A percentile compares a stretch with the other conserved stretches of the same genome.
These are phyloP conservation scores for Suillus clintonianus DNA, from an alignment of 768 basidiomycete genomes.

Conservation along the genomic window DNA sequence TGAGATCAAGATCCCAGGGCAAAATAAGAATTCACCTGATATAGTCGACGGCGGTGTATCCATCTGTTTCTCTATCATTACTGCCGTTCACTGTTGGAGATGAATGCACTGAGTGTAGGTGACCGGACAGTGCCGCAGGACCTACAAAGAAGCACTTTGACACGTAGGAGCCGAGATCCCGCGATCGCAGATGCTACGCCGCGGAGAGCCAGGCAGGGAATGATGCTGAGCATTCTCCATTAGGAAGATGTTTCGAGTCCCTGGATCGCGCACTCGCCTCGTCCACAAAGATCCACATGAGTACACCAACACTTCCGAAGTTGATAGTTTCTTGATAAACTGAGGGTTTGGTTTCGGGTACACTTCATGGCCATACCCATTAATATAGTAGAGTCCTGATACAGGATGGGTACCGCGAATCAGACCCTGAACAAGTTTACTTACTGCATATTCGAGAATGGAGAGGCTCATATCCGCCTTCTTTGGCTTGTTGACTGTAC, in stretches of 20 bases:
- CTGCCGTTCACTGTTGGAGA: slow-evolving; percentile 68
- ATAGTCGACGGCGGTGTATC: slow-evolving; percentile 84
- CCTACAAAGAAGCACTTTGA: slow-evolving; percentile 86
- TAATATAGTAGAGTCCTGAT: slow-evolving; percentile 83
- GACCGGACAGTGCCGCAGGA: slow-evolving; percentile 9
- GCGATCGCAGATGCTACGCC: slow-evolving; percentile 81
- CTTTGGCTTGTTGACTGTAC: slow-evolving; percentile 60
- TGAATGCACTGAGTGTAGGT: slow-evolving; percentile 9
- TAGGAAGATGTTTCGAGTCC: slow-evolving; percentile 8
- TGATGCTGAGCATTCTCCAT: slow-evolving; percentile 53
- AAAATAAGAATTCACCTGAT: slow-evolving; percentile 52
- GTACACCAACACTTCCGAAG: slow-evolving; percentile 76
- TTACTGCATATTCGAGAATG: slow-evolving; percentile 63
- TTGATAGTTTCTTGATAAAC: slow-evolving; percentile 62
- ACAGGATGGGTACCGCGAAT: slow-evolving; percentile 8
- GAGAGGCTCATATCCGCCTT: slow-evolving; percentile 51
- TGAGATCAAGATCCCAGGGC: slow-evolving; percentile 12
- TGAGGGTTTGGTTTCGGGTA: slow-evolving; percentile 86
- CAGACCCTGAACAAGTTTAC: slow-evolving; percentile 28
- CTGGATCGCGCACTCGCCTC: slow-evolving; percentile 47
- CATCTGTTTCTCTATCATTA: slow-evolving; percentile 90
- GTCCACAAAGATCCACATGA: slow-evolving; percentile 96
- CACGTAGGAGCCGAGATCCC: slow-evolving; percentile 64
- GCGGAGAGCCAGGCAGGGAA: slow-evolving; percentile 87
- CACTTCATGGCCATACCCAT: slow-evolving; percentile 90